Evolutionary conservation across 2,329 filamentous ascomycete genomes (phyloP), one percentile per base, ranked within the genome.

Genomic region (Albifimbria verrucaria): DNA sequence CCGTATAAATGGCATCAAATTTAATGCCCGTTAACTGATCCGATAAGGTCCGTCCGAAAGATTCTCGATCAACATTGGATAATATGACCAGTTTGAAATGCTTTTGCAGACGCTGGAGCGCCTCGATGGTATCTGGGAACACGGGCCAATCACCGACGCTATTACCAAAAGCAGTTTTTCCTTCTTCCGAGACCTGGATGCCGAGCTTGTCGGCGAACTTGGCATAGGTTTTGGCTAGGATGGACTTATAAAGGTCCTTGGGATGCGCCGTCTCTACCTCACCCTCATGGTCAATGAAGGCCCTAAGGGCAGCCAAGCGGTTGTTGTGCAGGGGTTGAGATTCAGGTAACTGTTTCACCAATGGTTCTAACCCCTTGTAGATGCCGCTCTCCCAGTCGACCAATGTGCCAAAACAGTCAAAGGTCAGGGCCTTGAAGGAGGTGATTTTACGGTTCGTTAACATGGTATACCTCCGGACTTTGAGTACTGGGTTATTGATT

Each of bases 321-420:
- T 68, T 56, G 25, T 69, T 60, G 48, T 63, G 64, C 48, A 68
- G 62, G 2, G 67, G 61, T 58, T 77, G 67, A 7, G 61, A 52
- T 6, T 66, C 18, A 0, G 73, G 69, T 0, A 78, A 68, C 17
- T 64, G 68, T 28, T 75, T 62, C 48, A 78, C 68, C 10, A 81
- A 62, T 1, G 79, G 74, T n/a, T 67, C 59, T 2, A 90, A 74
- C 2, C 79, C 75, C 2, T 67, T 57, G 45, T 79, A 67, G 52
- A 90, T 79, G 51, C 87, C 86, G 21, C 72, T 66, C 67, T 90
- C 85, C 87, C 87, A 90, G 72, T 92, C 87, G 52, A 92, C 83
- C 2, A 92, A 77, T 0, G 89, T 92, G 65, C 88, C 88, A 67
- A 89, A 92, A 72, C 88, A 83, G 70, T 92, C 88, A 70, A 92